Base-by-base conservation (phyloP, 306 rosid species). In the Begonia peltatifolia region DNA sequence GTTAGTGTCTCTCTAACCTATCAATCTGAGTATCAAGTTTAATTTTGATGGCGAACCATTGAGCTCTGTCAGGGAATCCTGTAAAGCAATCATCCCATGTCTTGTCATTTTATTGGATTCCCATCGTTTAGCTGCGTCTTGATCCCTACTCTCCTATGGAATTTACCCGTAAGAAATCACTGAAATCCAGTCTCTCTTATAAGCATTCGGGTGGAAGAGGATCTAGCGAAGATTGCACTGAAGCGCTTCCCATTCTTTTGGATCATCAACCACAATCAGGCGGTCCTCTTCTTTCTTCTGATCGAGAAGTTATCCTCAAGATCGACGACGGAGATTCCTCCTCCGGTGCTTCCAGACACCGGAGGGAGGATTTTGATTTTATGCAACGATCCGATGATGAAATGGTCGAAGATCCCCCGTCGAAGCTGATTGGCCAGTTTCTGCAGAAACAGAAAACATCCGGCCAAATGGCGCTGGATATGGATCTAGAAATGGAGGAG, bases 401-500 rank as follows among this genome's bases (percentile, higher is more conserved):
- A 48, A 58, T 3, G 12, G 8, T 11, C 51, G 78, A 81, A 18
- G 99, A 90, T 56, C 95, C 95, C 5, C 92, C 99, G 18, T 78
- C 94, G 10, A 76, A 66, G 80, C 76, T 85, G 20, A 90, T 86
- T 0, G 86, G 80, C 0, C 76, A 46, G 58, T 90, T 90, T 38
- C 58, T 90, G 16, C 85, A 81, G 63, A 76, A 75, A 38, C 99
- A 90, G 79, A 58, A 9, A 14, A 82, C 78, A 0, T 80, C 95
- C n/a, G 95, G 94, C 0, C 87, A 78, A 47, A 53, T 71, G 53
- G 63, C 82, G 9, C 42, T 90, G 20, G 99, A 90, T 42, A 86
- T 90, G 99, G 97, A 90, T 66, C 70, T 90, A 68, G 99, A 83
- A 30, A 90, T 90, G 99, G 87, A 76, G 3, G 99, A 90, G 74